Conservation (phyloP, 2,329 filamentous ascomycete species). For the Aspergillus amoenus region DNA sequence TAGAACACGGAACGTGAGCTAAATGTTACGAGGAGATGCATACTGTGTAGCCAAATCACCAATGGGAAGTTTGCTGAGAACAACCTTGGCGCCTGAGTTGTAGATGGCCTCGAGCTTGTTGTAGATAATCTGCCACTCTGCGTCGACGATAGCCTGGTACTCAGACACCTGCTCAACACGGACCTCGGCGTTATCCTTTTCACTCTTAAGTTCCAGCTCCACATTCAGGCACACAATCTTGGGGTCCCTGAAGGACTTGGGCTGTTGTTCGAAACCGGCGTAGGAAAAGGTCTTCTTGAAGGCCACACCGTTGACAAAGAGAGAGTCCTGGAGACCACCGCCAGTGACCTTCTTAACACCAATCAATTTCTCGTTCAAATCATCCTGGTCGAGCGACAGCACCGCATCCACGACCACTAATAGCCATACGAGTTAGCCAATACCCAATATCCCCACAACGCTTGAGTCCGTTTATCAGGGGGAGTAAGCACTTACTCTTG, state of each 20-base stretch:
- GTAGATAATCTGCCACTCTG: constrained; percentile 99
- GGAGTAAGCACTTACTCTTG: constrained; percentile 66
- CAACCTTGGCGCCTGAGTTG: constrained; percentile 94
- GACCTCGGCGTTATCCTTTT: constrained; percentile 99
- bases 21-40: constrained; percentile 15
- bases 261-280: constrained; percentile 98
- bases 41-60: constrained; percentile 93
- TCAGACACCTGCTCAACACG: constrained; percentile 97
- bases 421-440: constrained; percentile 19
- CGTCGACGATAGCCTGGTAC: constrained; percentile 98
- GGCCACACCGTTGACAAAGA: constrained; percentile 96
- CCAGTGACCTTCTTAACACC: constrained; percentile 98
- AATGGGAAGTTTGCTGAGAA: constrained; percentile 94
- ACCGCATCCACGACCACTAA: constrained; percentile 97
- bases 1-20: background rate
- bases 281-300: constrained; percentile 99
- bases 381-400: constrained; percentile 89
- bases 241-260: constrained; percentile 89
- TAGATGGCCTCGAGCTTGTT: constrained; percentile 96
- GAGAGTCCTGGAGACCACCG: constrained; percentile 90
- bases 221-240: constrained; percentile 98
- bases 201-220: constrained; percentile 95
- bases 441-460: background rate
- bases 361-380: constrained; percentile 96
- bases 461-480: background rate